phyloP scores from a whole-genome alignment of 805 yeast genomes.

The Priceomyces melissophilus region DNA sequence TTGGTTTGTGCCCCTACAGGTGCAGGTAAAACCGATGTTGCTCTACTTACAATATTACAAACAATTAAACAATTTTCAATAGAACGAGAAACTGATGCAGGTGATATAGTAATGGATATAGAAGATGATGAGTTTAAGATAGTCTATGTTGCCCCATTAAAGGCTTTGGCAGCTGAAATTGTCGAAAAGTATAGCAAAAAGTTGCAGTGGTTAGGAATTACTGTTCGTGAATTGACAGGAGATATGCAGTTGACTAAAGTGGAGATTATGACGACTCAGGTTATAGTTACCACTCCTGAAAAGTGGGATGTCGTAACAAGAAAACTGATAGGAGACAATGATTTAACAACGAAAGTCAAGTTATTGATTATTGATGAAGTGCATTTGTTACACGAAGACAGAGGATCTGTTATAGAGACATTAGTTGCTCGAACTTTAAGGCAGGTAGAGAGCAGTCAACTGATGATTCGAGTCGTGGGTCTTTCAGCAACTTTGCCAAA shows the following conservation, averaged over 20 bases:
- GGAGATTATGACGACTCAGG: conserved; percentile 78
- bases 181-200: conserved; percentile 83
- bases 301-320: conserved; percentile 98
- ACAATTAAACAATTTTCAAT: conserved; percentile 70
- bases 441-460: conserved; percentile 92
- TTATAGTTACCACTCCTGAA: conserved; percentile 92
- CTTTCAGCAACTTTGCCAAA: conserved; percentile 92
- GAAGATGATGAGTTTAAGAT: conserved; percentile 85
- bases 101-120: conserved; percentile 54
- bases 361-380: conserved; percentile 93
- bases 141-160: conserved; percentile 88
- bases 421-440: conserved; percentile 90
- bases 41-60: conserved; percentile 74
- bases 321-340: conserved; percentile 85
- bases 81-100: conserved; percentile 44
- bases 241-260: conserved; percentile 88
- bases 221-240: conserved; percentile 87
- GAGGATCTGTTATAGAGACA: conserved; percentile 97
- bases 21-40: conserved; percentile 97
- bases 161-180: conserved; percentile 94
- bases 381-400: conserved; percentile 91
- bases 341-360: conserved; percentile 78
- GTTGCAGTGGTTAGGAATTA: conserved; percentile 79
- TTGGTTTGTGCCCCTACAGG: conserved; percentile 97
- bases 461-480: conserved; percentile 91